phyloP scores from a whole-genome alignment of 202 grass and related monocot species.

The Tripidium arundinaceum region DNA sequence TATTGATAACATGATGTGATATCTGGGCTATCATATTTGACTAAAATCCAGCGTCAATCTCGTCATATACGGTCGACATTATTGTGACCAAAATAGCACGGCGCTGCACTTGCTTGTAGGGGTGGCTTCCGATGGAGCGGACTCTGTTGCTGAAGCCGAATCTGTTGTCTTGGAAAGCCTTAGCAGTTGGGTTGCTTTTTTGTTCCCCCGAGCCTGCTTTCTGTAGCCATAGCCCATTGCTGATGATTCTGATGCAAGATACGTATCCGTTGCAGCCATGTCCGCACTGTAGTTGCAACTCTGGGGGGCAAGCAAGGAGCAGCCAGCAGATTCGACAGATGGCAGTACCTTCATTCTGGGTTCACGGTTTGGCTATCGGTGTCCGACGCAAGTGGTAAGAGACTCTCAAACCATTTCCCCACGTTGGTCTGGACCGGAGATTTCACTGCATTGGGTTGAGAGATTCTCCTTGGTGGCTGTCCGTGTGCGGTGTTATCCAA shows the following conservation, averaged over 20 bases:
- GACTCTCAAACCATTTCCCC: not conserved
- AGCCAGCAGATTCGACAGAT: conserved; percentile 74
- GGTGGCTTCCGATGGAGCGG: conserved; percentile 68
- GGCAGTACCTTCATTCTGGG: conserved; percentile 75
- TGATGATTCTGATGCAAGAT: not conserved
- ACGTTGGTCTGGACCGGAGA: not conserved
- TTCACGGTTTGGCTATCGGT: conserved; percentile 87
- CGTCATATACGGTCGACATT: not conserved
- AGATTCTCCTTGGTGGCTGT: not conserved
- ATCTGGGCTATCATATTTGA: not conserved
- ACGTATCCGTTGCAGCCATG: conserved; percentile 47
- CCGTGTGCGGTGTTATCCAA: no score
- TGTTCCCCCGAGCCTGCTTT: not conserved
- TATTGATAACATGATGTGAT: not conserved
- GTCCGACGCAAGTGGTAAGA: conserved; percentile 55
- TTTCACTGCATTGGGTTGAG: not conserved
- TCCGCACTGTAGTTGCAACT: conserved; percentile 70
- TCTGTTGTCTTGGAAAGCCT: conserved; percentile 80
- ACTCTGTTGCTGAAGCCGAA: conserved; percentile 75
- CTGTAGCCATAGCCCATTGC: not conserved
- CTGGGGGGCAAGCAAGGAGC: conserved; percentile 81
- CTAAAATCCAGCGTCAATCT: not conserved
- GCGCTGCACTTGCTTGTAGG: conserved; percentile 57
- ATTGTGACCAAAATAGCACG: conserved; percentile 30
- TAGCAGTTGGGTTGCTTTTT: conserved; percentile 55